Conservation (phyloP, 108 stramenopile species). For the Nitzschia sp. region DNA sequence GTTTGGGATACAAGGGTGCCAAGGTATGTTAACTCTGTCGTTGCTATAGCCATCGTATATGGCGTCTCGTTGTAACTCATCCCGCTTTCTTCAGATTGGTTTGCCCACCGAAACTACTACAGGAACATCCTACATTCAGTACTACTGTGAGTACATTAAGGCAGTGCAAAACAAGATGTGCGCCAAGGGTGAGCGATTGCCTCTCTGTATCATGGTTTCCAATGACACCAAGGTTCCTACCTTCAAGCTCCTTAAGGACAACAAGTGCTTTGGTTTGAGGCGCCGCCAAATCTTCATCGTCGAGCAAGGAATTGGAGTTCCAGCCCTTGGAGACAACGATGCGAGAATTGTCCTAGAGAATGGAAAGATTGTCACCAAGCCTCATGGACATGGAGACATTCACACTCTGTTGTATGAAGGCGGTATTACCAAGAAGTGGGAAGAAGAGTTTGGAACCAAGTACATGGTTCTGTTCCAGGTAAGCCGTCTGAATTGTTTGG, state of each 20-base stretch:
- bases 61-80: neutral
- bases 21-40: constrained; percentile 65
- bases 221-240: constrained; percentile 94
- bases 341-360: constrained; percentile 85
- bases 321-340: constrained; percentile 88
- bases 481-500: constrained; percentile 1
- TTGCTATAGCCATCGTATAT: neutral
- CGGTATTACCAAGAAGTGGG: constrained; percentile 82
- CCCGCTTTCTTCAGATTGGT: constrained; percentile 65
- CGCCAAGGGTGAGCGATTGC: constrained; percentile 54
- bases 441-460: constrained; percentile 62
- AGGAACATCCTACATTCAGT: constrained; percentile 82
- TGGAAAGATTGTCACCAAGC: constrained; percentile 88
- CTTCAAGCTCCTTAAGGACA: constrained; percentile 63
- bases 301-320: constrained; percentile 94
- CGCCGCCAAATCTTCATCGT: constrained; percentile 89
- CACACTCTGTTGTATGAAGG: constrained; percentile 89
- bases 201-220: constrained; percentile 98
- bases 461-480: constrained; percentile 92
- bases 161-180: constrained; percentile 82
- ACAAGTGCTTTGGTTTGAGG: constrained; percentile 91
- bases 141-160: constrained; percentile 87
- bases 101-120: constrained; percentile 92
- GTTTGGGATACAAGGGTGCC: constrained; percentile 94
- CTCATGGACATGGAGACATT: constrained; percentile 99